Base-by-base conservation (phyloP, 768 basidiomycete species). In the Royoungia palumana region DNA sequence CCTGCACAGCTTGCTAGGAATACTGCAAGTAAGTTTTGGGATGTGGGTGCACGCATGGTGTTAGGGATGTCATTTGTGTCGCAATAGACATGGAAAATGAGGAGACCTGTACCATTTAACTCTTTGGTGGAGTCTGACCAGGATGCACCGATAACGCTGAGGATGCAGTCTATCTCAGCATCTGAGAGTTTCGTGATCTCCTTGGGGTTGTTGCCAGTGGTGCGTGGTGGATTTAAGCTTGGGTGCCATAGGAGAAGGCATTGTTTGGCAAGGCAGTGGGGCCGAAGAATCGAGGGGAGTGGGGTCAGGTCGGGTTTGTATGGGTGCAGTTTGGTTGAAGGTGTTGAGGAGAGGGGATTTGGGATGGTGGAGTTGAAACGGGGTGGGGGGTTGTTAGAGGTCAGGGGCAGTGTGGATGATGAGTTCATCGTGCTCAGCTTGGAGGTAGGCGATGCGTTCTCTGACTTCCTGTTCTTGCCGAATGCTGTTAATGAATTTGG, bases 21-120 rank as follows among this genome's bases (percentile, higher is more conserved):
- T 0, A 63, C 37, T 0, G 49, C 45, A 0, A 79, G 25, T 0
- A 76, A 37, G 1, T 36, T 25, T 1, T 51, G 40, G 2, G 32
- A 44, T 0, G 63, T 64, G 0, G 74, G 76, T 0, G 65, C 63
- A 0, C 71, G 43, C 6, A 64, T 43, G 0, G 21, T 6, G 37
- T 80, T 75, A 2, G 68, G 50, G 1, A 76, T 58, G 7, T 27
- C 21, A 3, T 51, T 45, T 0, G 30, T 5, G 47, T 80, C 71
- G 44, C 76, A 77, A 43, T 69, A 76, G 0, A 69, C 58, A 34
- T 78, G 76, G 40, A 39, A 79, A 0, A 61, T 46, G 0, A 75
- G 57, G 0, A 79, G 59, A 0, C 76, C 72, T 0, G 70, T 50
- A 0, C 71, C 72, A 49, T 79, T 77, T 0, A 67, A 56, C 19